phyloP scores from a whole-genome alignment of 1,284 basidiomycete species.

The Mrakiaceae sp. region DNA sequence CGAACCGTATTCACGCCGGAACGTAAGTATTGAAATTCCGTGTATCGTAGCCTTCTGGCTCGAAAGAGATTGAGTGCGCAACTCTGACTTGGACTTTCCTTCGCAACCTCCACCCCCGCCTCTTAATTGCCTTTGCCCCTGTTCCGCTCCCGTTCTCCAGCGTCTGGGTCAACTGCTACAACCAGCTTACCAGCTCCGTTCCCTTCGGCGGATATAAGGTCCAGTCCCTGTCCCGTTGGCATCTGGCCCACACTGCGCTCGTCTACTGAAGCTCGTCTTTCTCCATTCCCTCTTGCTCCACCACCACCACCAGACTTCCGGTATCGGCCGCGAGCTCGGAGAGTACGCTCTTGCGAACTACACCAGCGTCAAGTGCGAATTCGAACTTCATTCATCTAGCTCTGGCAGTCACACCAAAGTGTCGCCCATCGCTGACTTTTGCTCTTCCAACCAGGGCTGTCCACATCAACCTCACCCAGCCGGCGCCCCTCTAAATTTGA shows the following conservation, averaged over 20 bases:
- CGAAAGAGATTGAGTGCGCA: constrained; percentile 40
- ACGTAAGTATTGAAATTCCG: constrained; percentile 32
- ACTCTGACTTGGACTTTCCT: constrained; percentile 25
- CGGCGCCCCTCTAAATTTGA: constrained; percentile 14
- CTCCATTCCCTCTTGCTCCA: constrained; percentile 7
- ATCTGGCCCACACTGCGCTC: constrained; percentile 14
- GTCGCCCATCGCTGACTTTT: neutral
- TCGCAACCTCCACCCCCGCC: constrained; percentile 5
- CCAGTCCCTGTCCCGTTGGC: constrained; percentile 19
- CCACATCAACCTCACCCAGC: constrained; percentile 19
- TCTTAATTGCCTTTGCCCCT: neutral
- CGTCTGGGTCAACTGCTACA: constrained; percentile 59
- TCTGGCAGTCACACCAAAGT: neutral
- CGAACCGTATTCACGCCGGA: constrained; percentile 68
- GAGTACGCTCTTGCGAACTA: constrained; percentile 72
- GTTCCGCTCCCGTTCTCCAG: constrained; percentile 35
- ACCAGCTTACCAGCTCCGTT: constrained; percentile 50
- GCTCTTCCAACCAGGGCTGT: constrained; percentile 5
- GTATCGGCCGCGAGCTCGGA: constrained; percentile 74
- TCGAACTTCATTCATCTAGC: constrained; percentile 46
- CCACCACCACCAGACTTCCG: constrained; percentile 38
- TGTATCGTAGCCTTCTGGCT: no score
- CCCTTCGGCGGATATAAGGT: constrained; percentile 85
- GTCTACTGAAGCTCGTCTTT: neutral
- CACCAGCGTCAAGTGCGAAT: constrained; percentile 70